phyloP scores from a whole-genome alignment of 2,329 filamentous ascomycete species.

The Helminthosporium solani region DNA sequence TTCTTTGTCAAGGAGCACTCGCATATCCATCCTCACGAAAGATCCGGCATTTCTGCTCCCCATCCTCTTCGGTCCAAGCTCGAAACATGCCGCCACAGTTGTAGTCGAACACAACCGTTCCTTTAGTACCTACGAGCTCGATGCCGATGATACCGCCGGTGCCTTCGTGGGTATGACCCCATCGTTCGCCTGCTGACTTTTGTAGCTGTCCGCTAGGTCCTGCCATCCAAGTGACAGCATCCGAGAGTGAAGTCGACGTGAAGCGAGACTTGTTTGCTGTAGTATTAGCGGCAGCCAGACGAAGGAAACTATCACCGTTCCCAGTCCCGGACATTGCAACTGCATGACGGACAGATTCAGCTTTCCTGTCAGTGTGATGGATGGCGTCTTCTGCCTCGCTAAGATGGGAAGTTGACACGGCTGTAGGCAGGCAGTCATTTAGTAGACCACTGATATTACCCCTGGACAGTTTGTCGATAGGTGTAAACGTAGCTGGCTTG shows the following conservation, averaged over 20 bases:
- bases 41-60: conserved; percentile 58
- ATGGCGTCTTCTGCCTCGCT: not conserved
- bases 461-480: conserved; percentile 27
- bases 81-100: conserved; percentile 90
- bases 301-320: conserved; percentile 85
- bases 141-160: conserved; percentile 85
- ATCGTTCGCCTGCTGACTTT: conserved; percentile 70
- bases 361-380: conserved; percentile 4
- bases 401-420: conserved; percentile 26
- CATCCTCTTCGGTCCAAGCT: conserved; percentile 69
- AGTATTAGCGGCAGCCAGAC: conserved; percentile 68
- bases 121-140: conserved; percentile 57
- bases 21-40: conserved; percentile 52
- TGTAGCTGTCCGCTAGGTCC: conserved; percentile 74
- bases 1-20: conserved; percentile 25
- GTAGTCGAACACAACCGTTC: conserved; percentile 69
- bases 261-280: conserved; percentile 73
- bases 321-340: conserved; percentile 75
- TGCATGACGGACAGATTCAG: conserved; percentile 33
- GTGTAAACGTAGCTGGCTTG: conserved; percentile 13
- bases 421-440: conserved; percentile 60
- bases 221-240: conserved; percentile 64
- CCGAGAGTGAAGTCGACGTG: conserved; percentile 51
- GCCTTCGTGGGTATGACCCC: conserved; percentile 73
- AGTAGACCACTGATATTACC: conserved; percentile 52